phyloP scores from a whole-genome alignment of 192 early-diverging fungal genomes.

The Coemansia sp. region DNA sequence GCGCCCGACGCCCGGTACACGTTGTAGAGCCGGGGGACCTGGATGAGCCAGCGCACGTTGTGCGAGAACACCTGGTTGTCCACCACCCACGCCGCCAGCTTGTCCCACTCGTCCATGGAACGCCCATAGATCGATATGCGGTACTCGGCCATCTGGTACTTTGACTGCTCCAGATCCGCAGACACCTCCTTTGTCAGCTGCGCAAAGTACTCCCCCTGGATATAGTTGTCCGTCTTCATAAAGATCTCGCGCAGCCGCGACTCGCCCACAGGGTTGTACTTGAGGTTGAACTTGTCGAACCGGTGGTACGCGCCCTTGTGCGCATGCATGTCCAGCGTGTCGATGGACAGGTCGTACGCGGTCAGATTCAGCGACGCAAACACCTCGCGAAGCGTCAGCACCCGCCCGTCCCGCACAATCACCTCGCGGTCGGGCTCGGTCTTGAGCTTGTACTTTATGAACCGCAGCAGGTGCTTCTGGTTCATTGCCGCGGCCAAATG shows the following conservation, averaged over 20 bases:
- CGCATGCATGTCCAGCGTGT: slow-evolving; percentile 96
- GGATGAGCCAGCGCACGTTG: slow-evolving; percentile 96
- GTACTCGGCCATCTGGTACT: slow-evolving; percentile 95
- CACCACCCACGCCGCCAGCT: slow-evolving; percentile 88
- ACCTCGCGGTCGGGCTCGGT: slow-evolving; percentile 73
- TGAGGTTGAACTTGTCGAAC: slow-evolving; percentile 96
- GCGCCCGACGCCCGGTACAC: slow-evolving; percentile 69
- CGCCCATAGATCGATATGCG: slow-evolving; percentile 92
- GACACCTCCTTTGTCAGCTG: slow-evolving; percentile 92
- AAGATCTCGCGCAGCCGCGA: slow-evolving; percentile 93
- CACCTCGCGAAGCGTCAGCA: slow-evolving; percentile 78
- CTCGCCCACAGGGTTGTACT: slow-evolving; percentile 95
- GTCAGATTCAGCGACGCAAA: slow-evolving; percentile 88
- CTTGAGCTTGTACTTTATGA: slow-evolving; percentile 90
- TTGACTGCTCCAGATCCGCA: slow-evolving; percentile 84
- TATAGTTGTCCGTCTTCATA: slow-evolving; percentile 91
- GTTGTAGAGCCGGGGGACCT: slow-evolving; percentile 88
- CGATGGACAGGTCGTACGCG: slow-evolving; percentile 90
- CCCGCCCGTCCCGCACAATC: slow-evolving; percentile 79
- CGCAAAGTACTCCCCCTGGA: slow-evolving; percentile 83
- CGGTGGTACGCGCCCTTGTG: slow-evolving; percentile 95
- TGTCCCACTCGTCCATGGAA: slow-evolving; percentile 85
- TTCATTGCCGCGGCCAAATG: slow-evolving; percentile 95
- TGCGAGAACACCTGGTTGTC: slow-evolving; percentile 84
- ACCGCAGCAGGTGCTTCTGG: slow-evolving; percentile 91